A percentile compares a stretch with the other conserved stretches of the same genome.
These are phyloP conservation scores for Juglanconis oblonga DNA, from an alignment of 2,329 filamentous ascomycete species.

Conservation along the genomic window DNA sequence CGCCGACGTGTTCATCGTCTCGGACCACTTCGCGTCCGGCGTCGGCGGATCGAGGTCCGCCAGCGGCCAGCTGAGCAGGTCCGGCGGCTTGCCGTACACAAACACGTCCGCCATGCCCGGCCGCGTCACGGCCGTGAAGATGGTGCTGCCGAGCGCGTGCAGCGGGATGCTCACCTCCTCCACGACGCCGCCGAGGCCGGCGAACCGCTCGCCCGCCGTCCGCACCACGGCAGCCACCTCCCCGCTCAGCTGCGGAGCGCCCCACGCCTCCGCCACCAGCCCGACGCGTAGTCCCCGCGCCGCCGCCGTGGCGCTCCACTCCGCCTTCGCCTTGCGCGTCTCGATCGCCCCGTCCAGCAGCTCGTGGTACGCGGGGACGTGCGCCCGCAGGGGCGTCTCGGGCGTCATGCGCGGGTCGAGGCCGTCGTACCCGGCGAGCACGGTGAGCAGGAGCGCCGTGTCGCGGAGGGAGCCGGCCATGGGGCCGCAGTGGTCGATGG, in stretches of 20 bases:
- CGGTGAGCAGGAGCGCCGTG: conserved; percentile 36
- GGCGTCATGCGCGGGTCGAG: conserved; percentile 42
- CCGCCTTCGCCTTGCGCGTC: conserved; percentile 17
- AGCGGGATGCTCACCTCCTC: conserved; percentile 44
- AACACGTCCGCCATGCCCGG: conserved; percentile 31
- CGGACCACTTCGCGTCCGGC: conserved; percentile 38
- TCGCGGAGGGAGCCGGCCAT: conserved; percentile 42
- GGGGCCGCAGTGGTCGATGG: conserved; percentile 43
- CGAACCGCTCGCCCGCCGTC: conserved; percentile 35
- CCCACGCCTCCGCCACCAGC: conserved; percentile 42
- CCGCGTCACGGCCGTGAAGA: conserved; percentile 44
- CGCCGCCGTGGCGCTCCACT: conserved; percentile 25
- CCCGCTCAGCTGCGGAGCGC: conserved; percentile 33
- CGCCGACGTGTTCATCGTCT: conserved; percentile 39
- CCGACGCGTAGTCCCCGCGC: conserved; percentile 42
- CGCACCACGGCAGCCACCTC: conserved; percentile 36
- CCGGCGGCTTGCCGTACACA: conserved; percentile 28
- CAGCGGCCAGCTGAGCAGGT: conserved; percentile 29
- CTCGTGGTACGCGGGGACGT: conserved; percentile 31
- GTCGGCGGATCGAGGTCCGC: conserved; percentile 28
- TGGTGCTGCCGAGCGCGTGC: conserved; percentile 41
- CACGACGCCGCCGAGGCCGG: conserved; percentile 40
- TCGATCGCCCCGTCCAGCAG: conserved; percentile 25
- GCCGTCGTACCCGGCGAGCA: conserved; percentile 45
- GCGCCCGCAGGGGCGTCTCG: conserved; percentile 31